phyloP scores from a whole-genome alignment of 441 rosid species.

The Populus trichocarpa region DNA sequence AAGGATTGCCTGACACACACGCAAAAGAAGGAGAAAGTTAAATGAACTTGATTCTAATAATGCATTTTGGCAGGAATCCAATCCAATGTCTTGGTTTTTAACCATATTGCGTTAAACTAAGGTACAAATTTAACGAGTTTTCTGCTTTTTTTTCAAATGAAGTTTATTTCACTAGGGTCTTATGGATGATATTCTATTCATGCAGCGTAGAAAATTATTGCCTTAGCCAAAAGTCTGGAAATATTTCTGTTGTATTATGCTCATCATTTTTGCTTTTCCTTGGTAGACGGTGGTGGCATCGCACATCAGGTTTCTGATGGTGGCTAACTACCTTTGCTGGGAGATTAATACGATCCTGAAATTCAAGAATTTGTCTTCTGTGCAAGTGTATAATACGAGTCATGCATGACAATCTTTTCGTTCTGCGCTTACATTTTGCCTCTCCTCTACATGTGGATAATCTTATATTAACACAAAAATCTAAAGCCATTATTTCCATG shows the following conservation, averaged over 20 bases:
- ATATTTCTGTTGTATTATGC: neutral
- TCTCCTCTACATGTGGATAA: neutral
- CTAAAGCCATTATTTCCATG: neutral
- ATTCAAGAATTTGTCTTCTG: neutral
- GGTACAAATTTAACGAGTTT: neutral
- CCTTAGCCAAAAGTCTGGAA: neutral
- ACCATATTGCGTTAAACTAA: neutral
- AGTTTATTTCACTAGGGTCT: neutral
- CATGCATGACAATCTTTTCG: neutral
- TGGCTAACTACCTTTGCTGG: neutral
- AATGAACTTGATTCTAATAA: constrained; percentile 10
- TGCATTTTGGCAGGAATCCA: constrained; percentile 1
- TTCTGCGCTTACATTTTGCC: neutral
- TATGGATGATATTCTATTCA: neutral
- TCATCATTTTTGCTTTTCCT: neutral
- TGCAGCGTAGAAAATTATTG: neutral
- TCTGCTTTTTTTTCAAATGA: neutral
- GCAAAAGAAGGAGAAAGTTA: neutral
- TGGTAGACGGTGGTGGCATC: neutral
- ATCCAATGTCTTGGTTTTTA: neutral
- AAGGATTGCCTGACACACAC: constrained; percentile 43
- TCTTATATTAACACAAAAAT: neutral
- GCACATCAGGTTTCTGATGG: neutral
- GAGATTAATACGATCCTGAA: constrained; percentile 5
- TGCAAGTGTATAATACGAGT: neutral